These are phyloP conservation scores for Rhizoclosmatium globosum DNA, from an alignment of 192 early-diverging fungal genomes.

Conservation along the genomic window DNA sequence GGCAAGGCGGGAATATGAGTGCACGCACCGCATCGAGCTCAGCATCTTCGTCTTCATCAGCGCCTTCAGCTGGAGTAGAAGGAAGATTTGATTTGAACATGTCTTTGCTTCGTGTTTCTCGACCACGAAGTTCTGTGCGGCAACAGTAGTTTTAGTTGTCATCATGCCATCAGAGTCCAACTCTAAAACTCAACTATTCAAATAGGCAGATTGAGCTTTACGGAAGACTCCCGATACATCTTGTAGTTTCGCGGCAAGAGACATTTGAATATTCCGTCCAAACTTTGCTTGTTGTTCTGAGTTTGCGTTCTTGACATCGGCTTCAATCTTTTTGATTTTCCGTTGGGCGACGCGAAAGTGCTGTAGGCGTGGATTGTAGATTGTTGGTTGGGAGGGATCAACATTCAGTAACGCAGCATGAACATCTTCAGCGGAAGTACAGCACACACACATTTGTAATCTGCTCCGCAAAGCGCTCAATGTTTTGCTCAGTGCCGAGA, in stretches of 20 bases:
- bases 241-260: slow-evolving; percentile 89
- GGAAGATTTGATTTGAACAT: slow-evolving; percentile 35
- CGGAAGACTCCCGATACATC: slow-evolving; percentile 83
- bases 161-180: too few species aligned
- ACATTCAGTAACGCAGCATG: slow-evolving; percentile 17
- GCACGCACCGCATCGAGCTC: slow-evolving; percentile 48
- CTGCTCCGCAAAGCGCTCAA: slow-evolving; percentile 81
- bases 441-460: slow-evolving; percentile 73
- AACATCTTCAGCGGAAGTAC: slow-evolving; percentile 15
- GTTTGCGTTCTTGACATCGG: slow-evolving; percentile 45
- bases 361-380: slow-evolving; percentile 37
- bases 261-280: slow-evolving; percentile 87
- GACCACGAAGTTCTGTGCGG: slow-evolving; percentile 50
- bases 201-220: slow-evolving; percentile 86
- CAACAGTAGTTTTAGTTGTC: background rate
- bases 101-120: slow-evolving; percentile 51
- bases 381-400: background rate
- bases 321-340: slow-evolving; percentile 78
- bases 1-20: slow-evolving; percentile 6
- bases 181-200: slow-evolving; percentile 72
- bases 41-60: slow-evolving; percentile 44
- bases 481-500: slow-evolving; percentile 68
- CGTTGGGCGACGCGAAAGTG: slow-evolving; percentile 85
- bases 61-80: slow-evolving; percentile 12
- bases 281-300: slow-evolving; percentile 67